Evolutionary conservation across 2,329 filamentous ascomycete species (phyloP).

Genomic region (Aotearoamyces nothofagi): DNA sequence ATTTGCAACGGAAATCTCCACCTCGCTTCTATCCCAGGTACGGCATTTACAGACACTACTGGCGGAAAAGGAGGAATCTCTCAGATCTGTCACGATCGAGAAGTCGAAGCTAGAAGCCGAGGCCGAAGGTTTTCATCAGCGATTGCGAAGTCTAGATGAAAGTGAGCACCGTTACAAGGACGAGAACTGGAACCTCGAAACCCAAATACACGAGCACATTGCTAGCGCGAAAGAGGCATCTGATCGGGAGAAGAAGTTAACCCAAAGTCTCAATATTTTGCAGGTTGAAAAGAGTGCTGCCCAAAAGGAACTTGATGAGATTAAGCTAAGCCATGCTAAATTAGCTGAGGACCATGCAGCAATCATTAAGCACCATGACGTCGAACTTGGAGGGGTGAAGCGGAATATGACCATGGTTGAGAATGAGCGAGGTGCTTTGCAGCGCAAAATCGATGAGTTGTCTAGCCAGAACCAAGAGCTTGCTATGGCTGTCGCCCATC

Average conservation of each 20-base stretch:
- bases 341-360: constrained; percentile 67
- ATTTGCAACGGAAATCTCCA: constrained; percentile 96
- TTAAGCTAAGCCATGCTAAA: constrained; percentile 66
- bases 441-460: constrained; percentile 78
- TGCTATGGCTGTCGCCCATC: constrained; percentile 65
- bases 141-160: constrained; percentile 73
- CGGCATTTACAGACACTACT: constrained; percentile 77
- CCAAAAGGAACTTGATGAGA: constrained; percentile 82
- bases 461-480: constrained; percentile 83
- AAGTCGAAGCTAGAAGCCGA: constrained; percentile 73
- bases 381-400: constrained; percentile 72
- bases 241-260: constrained; percentile 72
- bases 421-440: constrained; percentile 60
- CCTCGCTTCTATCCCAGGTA: constrained; percentile 84
- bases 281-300: constrained; percentile 61
- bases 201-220: constrained; percentile 72
- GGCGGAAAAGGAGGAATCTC: constrained; percentile 72
- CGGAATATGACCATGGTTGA: constrained; percentile 68
- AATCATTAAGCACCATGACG: constrained; percentile 69
- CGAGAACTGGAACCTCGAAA: constrained; percentile 96
- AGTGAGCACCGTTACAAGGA: constrained; percentile 95
- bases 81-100: constrained; percentile 61
- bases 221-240: constrained; percentile 58
- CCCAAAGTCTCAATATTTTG: constrained; percentile 52
- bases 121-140: constrained; percentile 61